phyloP scores from a whole-genome alignment of 768 basidiomycete species.

The Lentinula lateritia region DNA sequence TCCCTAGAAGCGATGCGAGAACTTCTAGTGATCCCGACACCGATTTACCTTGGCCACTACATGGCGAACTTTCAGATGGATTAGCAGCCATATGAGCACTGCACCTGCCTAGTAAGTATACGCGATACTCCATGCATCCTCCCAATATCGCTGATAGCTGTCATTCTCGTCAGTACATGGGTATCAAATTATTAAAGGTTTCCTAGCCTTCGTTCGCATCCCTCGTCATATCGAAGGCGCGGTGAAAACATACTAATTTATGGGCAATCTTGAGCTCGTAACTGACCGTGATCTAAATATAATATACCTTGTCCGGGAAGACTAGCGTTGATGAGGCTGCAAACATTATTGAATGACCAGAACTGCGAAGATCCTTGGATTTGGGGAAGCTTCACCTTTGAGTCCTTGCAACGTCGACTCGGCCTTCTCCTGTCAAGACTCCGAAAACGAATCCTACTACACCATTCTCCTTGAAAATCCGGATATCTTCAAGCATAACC shows the following conservation, averaged over 20 bases:
- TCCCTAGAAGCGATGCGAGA: conserved; percentile 34
- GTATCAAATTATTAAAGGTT: neutral
- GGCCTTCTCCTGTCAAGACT: conserved; percentile 48
- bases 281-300: neutral
- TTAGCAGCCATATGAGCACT: neutral
- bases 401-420: conserved; percentile 54
- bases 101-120: conserved; percentile 65
- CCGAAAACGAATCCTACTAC: conserved; percentile 68
- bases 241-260: conserved; percentile 65
- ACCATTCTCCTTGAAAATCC: conserved; percentile 47
- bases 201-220: conserved; percentile 46
- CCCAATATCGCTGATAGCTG: conserved; percentile 45
- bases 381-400: conserved; percentile 35
- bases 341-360: neutral
- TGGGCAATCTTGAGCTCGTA: neutral
- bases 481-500: conserved; percentile 74
- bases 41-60: conserved; percentile 47
- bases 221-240: conserved; percentile 71
- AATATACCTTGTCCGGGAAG: conserved; percentile 14
- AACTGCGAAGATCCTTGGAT: neutral
- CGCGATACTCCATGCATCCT: conserved; percentile 64
- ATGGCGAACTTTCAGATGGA: neutral
- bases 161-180: neutral
- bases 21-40: conserved; percentile 36
- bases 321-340: conserved; percentile 16